Percentiles rank a stretch among this genome's conserved stretches.
Conservation (phyloP, 371 early-diverging fungal genomes). For the Parasitella parasitica region DNA sequence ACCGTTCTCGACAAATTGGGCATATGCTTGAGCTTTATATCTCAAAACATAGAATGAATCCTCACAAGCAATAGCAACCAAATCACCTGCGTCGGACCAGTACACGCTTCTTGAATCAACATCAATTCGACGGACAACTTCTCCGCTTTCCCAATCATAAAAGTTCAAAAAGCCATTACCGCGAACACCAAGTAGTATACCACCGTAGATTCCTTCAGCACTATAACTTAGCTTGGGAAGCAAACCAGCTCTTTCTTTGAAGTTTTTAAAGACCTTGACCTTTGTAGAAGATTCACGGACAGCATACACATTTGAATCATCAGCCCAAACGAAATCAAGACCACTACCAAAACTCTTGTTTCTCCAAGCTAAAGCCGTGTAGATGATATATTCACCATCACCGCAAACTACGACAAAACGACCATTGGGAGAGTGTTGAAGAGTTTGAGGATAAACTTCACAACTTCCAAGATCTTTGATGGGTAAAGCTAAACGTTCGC, state of each 20-base stretch:
- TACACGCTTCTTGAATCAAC: conserved; percentile 81
- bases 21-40: conserved; percentile 85
- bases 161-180: conserved; percentile 85
- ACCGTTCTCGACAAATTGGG: conserved; percentile 74
- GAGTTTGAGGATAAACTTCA: conserved; percentile 94
- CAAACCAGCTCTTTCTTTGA: conserved; percentile 82
- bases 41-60: conserved; percentile 92
- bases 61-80: conserved; percentile 89
- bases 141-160: conserved; percentile 96
- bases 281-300: conserved; percentile 88
- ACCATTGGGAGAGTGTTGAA: conserved; percentile 98
- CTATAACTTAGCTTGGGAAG: conserved; percentile 71
- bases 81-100: conserved; percentile 95
- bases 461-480: conserved; percentile 96
- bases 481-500: conserved; percentile 84
- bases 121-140: conserved; percentile 91
- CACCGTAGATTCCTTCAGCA: conserved; percentile 94
- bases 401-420: conserved; percentile 98
- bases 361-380: conserved; percentile 98
- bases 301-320: conserved; percentile 93
- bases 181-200: conserved; percentile 88
- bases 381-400: conserved; percentile 98
- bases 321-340: conserved; percentile 96
- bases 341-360: conserved; percentile 98
- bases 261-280: conserved; percentile 88